Conservation (phyloP, 2,329 filamentous ascomycete species). For the Paecilomyces variotii region DNA sequence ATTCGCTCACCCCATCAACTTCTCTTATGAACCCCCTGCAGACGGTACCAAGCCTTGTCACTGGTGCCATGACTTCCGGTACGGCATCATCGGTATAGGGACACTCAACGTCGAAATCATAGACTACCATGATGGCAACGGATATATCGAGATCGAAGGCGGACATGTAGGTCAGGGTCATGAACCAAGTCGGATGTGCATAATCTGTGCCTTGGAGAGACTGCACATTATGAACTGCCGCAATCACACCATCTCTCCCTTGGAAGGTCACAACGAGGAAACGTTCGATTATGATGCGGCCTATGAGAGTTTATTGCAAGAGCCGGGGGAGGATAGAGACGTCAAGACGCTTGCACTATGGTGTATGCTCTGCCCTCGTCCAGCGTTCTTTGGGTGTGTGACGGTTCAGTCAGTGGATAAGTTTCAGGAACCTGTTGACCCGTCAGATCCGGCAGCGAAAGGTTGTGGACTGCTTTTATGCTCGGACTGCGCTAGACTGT, state of each 20-base stretch:
- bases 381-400: slow-evolving; percentile 30
- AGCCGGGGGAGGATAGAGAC: neutral
- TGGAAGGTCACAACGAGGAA: slow-evolving; percentile 10
- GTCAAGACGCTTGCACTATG: slow-evolving; percentile 13
- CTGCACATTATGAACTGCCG: slow-evolving; percentile 28
- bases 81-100: slow-evolving; percentile 33
- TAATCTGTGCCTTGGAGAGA: slow-evolving; percentile 25
- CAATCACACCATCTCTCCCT: slow-evolving; percentile 20
- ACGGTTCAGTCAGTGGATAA: slow-evolving; percentile 5
- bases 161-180: slow-evolving; percentile 27
- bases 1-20: slow-evolving; percentile 33
- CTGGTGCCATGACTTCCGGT: slow-evolving; percentile 33
- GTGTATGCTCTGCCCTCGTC: slow-evolving; percentile 35
- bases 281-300: slow-evolving; percentile 19
- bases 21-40: slow-evolving; percentile 21
- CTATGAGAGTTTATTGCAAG: slow-evolving; percentile 12
- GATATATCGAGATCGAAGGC: slow-evolving; percentile 29
- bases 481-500: slow-evolving; percentile 14
- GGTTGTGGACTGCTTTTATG: slow-evolving; percentile 26
- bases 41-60: slow-evolving; percentile 22
- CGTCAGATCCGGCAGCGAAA: slow-evolving; percentile 3
- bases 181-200: slow-evolving; percentile 31
- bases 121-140: slow-evolving; percentile 24
- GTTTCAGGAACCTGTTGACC: slow-evolving; percentile 8
- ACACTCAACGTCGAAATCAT: slow-evolving; percentile 26